Evolutionary conservation across 257 asterid species (phyloP).

Genomic region (Solanum arcanum): DNA sequence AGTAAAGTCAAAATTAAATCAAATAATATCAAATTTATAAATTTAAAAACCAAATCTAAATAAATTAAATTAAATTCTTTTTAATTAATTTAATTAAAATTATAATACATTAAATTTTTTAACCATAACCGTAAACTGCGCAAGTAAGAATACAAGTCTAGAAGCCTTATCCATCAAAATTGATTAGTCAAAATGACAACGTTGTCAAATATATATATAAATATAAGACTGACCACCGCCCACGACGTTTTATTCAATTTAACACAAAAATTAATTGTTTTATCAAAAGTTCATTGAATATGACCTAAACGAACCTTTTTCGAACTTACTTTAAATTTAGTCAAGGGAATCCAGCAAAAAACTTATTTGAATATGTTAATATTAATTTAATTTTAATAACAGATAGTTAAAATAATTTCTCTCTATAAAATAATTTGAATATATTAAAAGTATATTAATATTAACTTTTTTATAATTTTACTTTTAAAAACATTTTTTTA

Average conservation of each 20-base stretch:
- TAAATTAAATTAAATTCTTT: too few relatives aligned
- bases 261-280: background rate
- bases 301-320: background rate
- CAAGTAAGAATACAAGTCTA: background rate
- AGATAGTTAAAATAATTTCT: too few relatives aligned
- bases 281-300: background rate
- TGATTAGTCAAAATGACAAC: background rate
- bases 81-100: too few relatives aligned
- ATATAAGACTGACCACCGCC: background rate
- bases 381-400: too few relatives aligned
- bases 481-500: too few relatives aligned
- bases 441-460: too few relatives aligned
- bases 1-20: too few relatives aligned
- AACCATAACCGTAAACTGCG: fast-evolving
- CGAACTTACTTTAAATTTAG: background rate
- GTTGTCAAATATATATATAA: background rate
- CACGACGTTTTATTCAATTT: background rate
- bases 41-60: fast-evolving
- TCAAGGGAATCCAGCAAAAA: background rate
- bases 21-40: too few relatives aligned
- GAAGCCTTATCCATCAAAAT: background rate
- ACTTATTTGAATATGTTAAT: background rate
- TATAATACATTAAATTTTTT: too few relatives aligned
- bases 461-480: too few relatives aligned
- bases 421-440: too few relatives aligned